A percentile compares a stretch with the other conserved stretches of the same genome.
phyloP scores from a whole-genome alignment of 352 stramenopile genomes.

The Blastocystis sp. region DNA sequence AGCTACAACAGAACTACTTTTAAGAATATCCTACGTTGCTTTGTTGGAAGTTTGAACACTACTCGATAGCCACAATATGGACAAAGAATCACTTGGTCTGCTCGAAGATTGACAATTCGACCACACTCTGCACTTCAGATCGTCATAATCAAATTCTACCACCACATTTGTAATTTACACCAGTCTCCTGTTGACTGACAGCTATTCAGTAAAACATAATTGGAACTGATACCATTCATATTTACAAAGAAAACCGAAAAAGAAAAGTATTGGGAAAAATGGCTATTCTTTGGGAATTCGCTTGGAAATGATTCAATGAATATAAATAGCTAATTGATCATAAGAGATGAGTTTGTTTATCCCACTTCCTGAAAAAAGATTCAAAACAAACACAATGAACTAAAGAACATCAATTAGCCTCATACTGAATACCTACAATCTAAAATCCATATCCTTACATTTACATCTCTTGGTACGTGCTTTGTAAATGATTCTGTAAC shows the following conservation, averaged over 20 bases:
- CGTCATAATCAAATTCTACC: neutral
- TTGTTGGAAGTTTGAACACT: constrained; percentile 54
- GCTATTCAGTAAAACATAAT: neutral
- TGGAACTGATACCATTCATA: constrained; percentile 28
- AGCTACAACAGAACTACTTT: neutral
- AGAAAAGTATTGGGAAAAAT: neutral
- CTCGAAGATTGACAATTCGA: constrained; percentile 20
- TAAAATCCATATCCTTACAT: neutral
- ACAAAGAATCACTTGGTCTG: constrained; percentile 18
- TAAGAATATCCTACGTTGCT: neutral
- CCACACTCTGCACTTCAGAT: constrained; percentile 2
- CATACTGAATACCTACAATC: constrained; percentile 52
- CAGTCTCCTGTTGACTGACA: constrained; percentile 27
- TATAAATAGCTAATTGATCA: neutral
- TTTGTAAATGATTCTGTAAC: constrained; percentile 62
- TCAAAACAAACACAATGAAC: constrained; percentile 40
- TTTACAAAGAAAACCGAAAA: constrained; percentile 2
- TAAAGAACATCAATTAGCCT: constrained; percentile 62
- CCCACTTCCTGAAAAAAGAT: neutral
- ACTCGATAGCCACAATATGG: constrained; percentile 58
- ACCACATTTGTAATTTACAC: constrained; percentile 57
- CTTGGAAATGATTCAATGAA: neutral
- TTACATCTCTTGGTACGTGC: constrained; percentile 59
- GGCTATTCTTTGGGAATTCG: neutral
- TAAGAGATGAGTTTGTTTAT: neutral